phyloP scores from a whole-genome alignment of 768 basidiomycete genomes.

The Xerocomus brunneocitrinus region DNA sequence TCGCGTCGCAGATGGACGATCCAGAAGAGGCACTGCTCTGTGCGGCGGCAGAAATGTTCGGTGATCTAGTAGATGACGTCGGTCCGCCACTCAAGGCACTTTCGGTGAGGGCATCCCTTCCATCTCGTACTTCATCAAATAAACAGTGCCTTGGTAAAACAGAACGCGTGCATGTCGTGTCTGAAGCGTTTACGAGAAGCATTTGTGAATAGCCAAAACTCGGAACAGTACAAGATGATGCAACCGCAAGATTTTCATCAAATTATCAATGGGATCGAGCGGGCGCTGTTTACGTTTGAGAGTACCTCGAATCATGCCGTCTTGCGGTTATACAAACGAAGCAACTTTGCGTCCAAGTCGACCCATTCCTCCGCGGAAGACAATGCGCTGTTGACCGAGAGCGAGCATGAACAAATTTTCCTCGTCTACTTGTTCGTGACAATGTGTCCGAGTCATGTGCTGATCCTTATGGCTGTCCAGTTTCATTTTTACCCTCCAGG shows the following conservation, averaged over 20 bases:
- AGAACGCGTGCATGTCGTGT: conserved; percentile 60
- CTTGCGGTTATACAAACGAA: conserved; percentile 63
- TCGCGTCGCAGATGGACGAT: conserved; percentile 39
- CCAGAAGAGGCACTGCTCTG: conserved; percentile 34
- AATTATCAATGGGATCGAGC: conserved; percentile 61
- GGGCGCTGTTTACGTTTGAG: conserved; percentile 69
- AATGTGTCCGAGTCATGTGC: neutral
- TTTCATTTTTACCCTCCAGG: conserved; percentile 95
- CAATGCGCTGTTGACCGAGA: conserved; percentile 36
- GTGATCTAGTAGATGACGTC: conserved; percentile 73
- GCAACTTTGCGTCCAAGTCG: conserved; percentile 32
- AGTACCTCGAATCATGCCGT: conserved; percentile 83
- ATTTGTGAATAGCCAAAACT: conserved; percentile 45
- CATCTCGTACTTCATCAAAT: neutral
- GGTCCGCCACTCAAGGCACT: conserved; percentile 72
- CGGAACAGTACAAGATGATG: conserved; percentile 31
- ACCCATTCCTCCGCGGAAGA: conserved; percentile 24
- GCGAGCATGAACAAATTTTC: conserved; percentile 81
- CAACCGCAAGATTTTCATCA: conserved; percentile 59
- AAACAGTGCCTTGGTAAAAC: neutral
- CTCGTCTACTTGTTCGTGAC: conserved; percentile 84
- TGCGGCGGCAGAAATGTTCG: conserved; percentile 71
- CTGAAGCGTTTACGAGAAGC: conserved; percentile 62
- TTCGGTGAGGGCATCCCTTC: conserved; percentile 45
- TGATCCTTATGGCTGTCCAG: conserved; percentile 38